Conservation (phyloP, 352 stramenopile species). For the Phytopythium litorale region DNA sequence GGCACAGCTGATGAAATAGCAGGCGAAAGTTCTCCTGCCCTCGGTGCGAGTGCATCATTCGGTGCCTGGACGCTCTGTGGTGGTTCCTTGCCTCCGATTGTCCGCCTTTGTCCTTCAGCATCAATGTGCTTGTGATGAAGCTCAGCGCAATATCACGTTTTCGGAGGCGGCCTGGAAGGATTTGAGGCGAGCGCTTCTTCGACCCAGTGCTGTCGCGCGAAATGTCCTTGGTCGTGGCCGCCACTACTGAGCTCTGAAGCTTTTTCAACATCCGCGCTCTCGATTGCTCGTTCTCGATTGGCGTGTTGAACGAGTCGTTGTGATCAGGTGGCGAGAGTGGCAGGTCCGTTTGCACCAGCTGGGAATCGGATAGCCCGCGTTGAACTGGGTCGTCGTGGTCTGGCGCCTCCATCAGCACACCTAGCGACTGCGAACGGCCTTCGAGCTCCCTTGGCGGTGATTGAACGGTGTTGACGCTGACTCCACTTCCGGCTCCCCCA, state of each 20-base stretch:
- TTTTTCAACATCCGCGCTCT: constrained; percentile 65
- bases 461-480: neutral
- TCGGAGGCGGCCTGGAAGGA: constrained; percentile 26
- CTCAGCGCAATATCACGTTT: constrained; percentile 70
- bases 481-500: neutral
- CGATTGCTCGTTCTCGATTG: constrained; percentile 59
- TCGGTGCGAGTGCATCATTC: constrained; percentile 20
- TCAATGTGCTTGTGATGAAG: constrained; percentile 27
- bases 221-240: constrained; percentile 4
- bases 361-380: constrained; percentile 24
- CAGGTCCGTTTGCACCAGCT: constrained; percentile 25
- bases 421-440: constrained; percentile 5
- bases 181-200: constrained; percentile 11
- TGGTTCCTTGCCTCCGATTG: neutral
- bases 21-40: constrained; percentile 92
- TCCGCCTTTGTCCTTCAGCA: constrained; percentile 9
- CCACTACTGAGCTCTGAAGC: constrained; percentile 44
- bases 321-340: constrained; percentile 30
- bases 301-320: constrained; percentile 38
- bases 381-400: neutral
- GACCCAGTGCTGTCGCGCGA: no score
- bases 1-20: constrained; percentile 92
- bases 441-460: constrained; percentile 3
- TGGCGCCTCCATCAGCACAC: constrained; percentile 7
- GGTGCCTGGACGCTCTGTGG: constrained; percentile 14